Evolutionary conservation across 1,139 yeast genomes (phyloP).

Genomic region (Geotrichum klebahnii): DNA sequence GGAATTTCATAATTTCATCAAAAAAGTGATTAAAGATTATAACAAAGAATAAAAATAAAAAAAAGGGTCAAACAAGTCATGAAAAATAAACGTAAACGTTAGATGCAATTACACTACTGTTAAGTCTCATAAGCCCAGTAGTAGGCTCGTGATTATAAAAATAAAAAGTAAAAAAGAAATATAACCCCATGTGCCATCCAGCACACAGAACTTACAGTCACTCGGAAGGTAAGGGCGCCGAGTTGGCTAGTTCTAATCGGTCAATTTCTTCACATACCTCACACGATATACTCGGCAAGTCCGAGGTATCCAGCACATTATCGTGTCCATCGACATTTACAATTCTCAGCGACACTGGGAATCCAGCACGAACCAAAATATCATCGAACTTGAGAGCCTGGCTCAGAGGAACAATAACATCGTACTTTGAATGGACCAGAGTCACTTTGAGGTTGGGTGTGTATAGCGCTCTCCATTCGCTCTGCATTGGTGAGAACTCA

Average conservation of each 20-base stretch:
- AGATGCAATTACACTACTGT: too few species aligned
- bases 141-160: too few species aligned
- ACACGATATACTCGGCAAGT: constrained; percentile 22
- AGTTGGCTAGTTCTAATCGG: constrained; percentile 15
- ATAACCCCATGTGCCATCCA: too few species aligned
- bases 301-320: constrained; percentile 25
- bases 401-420: constrained; percentile 23
- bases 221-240: constrained; percentile 10
- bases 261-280: constrained; percentile 24
- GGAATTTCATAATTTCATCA: too few species aligned
- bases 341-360: constrained; percentile 21
- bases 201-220: not conserved
- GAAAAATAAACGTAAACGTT: too few species aligned
- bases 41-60: too few species aligned
- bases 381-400: constrained; percentile 26
- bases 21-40: too few species aligned
- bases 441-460: constrained; percentile 22
- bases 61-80: too few species aligned
- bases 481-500: constrained; percentile 25
- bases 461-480: constrained; percentile 25
- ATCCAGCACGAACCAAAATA: constrained; percentile 23
- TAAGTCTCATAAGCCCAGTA: too few species aligned
- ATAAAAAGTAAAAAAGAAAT: too few species aligned
- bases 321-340: constrained; percentile 25
- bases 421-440: constrained; percentile 26